Conservation (phyloP, 1,139 yeast species). For the Yamadazyma oceani region DNA sequence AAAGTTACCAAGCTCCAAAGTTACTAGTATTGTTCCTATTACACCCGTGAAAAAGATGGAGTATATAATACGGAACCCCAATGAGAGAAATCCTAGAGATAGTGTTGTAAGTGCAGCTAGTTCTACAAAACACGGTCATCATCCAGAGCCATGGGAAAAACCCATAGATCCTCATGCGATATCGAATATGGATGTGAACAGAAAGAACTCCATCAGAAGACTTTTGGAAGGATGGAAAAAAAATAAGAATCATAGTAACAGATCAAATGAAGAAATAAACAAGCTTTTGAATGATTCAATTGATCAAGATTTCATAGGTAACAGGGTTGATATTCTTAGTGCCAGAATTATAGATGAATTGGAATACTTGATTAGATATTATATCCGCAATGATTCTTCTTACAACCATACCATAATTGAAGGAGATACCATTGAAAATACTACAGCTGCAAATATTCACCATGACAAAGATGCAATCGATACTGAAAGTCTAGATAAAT, state of each 20-base stretch:
- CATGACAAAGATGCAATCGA: constrained; percentile 18
- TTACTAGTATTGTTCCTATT: constrained; percentile 53
- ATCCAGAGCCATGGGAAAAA: constrained; percentile 6
- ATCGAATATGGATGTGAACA: constrained; percentile 17
- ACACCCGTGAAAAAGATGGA: constrained; percentile 71
- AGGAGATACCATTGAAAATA: constrained; percentile 19
- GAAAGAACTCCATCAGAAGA: constrained; percentile 40
- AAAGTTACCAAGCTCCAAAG: constrained; percentile 48
- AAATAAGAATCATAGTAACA: constrained; percentile 13
- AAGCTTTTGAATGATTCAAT: constrained; percentile 14
- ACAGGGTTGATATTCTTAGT: constrained; percentile 69
- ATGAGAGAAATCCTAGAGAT: background rate
- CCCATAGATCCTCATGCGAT: constrained; percentile 8
- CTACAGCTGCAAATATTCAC: constrained; percentile 8
- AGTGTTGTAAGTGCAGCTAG: background rate
- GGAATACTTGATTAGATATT: constrained; percentile 42
- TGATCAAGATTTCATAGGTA: constrained; percentile 28
- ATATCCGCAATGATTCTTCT: constrained; percentile 25
- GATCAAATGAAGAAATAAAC: constrained; percentile 15
- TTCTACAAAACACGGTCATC: background rate
- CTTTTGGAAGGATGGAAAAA: constrained; percentile 46
- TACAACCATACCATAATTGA: constrained; percentile 25
- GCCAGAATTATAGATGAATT: constrained; percentile 80
- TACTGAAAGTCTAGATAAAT: constrained; percentile 14
- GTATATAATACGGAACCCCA: constrained; percentile 20